phyloP scores from a whole-genome alignment of 306 rosid genomes.

The Dryas drummondii region DNA sequence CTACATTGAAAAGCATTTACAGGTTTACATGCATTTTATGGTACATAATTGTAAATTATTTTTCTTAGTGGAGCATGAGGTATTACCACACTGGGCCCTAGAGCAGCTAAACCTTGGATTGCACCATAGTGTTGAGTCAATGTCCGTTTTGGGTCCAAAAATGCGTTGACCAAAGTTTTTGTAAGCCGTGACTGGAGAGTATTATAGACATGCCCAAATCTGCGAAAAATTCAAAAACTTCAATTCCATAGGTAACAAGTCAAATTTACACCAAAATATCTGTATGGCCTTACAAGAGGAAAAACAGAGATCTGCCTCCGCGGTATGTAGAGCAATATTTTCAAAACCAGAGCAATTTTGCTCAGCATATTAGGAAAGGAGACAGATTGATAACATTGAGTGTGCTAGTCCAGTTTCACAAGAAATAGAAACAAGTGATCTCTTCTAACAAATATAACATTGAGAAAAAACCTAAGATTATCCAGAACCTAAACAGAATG shows the following conservation, averaged over 20 bases:
- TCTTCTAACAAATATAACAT: neutral
- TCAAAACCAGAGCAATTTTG: neutral
- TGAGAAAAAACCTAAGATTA: neutral
- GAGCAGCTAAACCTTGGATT: conserved; percentile 72
- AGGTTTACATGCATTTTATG: neutral
- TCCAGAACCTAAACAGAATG: neutral
- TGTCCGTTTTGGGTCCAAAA: conserved; percentile 81
- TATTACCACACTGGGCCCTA: conserved; percentile 78
- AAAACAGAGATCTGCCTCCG: neutral
- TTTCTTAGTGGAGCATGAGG: conserved; percentile 27
- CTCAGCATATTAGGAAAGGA: neutral
- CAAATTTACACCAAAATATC: conserved; percentile 2
- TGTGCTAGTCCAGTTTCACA: conserved; percentile 1
- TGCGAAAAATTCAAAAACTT: conserved; percentile 32
- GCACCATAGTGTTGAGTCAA: conserved; percentile 87
- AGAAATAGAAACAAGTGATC: neutral
- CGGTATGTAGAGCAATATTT: neutral
- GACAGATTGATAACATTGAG: neutral
- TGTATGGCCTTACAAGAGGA: neutral
- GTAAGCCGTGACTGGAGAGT: conserved; percentile 80
- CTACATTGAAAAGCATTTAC: conserved; percentile 32
- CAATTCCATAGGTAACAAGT: conserved; percentile 4
- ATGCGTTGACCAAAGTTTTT: conserved; percentile 76
- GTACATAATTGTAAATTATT: neutral
- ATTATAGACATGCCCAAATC: conserved; percentile 78